Conservation (phyloP, 805 yeast species). For the Candida broadrunensis region DNA sequence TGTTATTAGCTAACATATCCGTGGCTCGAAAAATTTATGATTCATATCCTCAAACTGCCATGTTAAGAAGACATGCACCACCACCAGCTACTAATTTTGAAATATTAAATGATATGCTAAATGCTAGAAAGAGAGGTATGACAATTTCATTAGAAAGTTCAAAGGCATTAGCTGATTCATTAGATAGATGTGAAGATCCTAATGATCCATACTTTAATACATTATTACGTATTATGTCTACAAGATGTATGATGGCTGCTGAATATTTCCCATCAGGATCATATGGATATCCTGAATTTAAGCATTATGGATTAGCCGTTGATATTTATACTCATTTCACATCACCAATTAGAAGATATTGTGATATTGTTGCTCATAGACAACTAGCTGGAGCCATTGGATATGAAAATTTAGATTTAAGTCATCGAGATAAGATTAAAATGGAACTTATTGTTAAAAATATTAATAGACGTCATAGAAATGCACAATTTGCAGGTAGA, state of each 20-base stretch:
- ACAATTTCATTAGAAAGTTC: constrained; percentile 79
- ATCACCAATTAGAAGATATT: constrained; percentile 95
- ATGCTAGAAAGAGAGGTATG: constrained; percentile 69
- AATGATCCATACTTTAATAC: constrained; percentile 91
- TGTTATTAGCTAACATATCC: constrained; percentile 94
- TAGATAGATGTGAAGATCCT: constrained; percentile 82
- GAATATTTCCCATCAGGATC: constrained; percentile 93
- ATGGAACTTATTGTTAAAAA: constrained; percentile 87
- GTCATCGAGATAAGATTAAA: constrained; percentile 83
- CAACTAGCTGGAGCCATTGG: constrained; percentile 98
- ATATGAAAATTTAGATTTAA: constrained; percentile 77
- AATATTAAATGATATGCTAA: constrained; percentile 80
- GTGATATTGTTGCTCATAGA: constrained; percentile 96
- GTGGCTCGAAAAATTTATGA: constrained; percentile 92
- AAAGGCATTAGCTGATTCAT: constrained; percentile 86
- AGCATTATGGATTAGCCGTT: constrained; percentile 96
- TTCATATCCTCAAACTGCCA: constrained; percentile 95
- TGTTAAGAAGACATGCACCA: constrained; percentile 97
- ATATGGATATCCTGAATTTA: constrained; percentile 84
- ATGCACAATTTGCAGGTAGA: constrained; percentile 98
- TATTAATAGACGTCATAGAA: constrained; percentile 91
- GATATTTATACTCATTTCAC: constrained; percentile 98
- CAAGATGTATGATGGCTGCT: constrained; percentile 99
- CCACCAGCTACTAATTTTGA: constrained; percentile 96
- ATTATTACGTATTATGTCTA: constrained; percentile 90